phyloP scores from a whole-genome alignment of 1,284 basidiomycete genomes.

The Mycosarcoma mackinlayi region DNA sequence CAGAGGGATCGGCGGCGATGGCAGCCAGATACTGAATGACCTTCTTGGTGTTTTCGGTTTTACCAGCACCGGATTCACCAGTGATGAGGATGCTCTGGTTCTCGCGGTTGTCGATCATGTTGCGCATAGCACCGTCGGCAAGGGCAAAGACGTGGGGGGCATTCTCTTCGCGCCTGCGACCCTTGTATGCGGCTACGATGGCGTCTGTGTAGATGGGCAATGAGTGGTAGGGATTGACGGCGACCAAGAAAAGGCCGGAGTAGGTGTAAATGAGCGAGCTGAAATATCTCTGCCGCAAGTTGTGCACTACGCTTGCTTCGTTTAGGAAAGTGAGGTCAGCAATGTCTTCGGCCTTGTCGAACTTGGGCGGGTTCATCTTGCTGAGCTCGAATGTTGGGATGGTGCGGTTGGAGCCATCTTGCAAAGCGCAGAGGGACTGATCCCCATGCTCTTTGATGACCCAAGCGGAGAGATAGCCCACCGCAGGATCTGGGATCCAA shows the following conservation, averaged over 20 bases:
- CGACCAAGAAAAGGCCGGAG: slow-evolving; percentile 95
- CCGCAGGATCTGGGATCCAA: slow-evolving; percentile 88
- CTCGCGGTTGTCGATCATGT: slow-evolving; percentile 96
- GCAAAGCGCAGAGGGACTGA: slow-evolving; percentile 72
- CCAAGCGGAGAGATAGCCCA: slow-evolving; percentile 90
- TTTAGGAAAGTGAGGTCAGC: slow-evolving; percentile 98
- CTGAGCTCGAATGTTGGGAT: slow-evolving; percentile 62
- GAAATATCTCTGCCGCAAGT: slow-evolving; percentile 89
- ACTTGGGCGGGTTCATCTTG: slow-evolving; percentile 88
- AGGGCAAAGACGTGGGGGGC: slow-evolving; percentile 97
- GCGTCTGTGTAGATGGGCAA: slow-evolving; percentile 92
- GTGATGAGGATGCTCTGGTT: slow-evolving; percentile 98
- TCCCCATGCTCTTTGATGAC: slow-evolving; percentile 85
- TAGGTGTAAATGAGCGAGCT: slow-evolving; percentile 85
- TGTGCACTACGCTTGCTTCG: slow-evolving; percentile 98
- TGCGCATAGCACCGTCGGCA: slow-evolving; percentile 96
- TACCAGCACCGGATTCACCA: slow-evolving; percentile 99
- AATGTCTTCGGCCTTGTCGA: slow-evolving; percentile 97
- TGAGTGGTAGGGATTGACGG: slow-evolving; percentile 95
- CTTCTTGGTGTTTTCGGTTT: slow-evolving; percentile 99
- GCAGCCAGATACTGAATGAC: slow-evolving; percentile 99
- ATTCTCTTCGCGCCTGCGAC: slow-evolving; percentile 90
- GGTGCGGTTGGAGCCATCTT: slow-evolving; percentile 72
- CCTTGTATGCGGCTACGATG: slow-evolving; percentile 92
- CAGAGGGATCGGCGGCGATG: slow-evolving; percentile 77